Conservation (phyloP, 2,329 filamentous ascomycete genomes). For the Neoscytalidium dimidiatum region DNA sequence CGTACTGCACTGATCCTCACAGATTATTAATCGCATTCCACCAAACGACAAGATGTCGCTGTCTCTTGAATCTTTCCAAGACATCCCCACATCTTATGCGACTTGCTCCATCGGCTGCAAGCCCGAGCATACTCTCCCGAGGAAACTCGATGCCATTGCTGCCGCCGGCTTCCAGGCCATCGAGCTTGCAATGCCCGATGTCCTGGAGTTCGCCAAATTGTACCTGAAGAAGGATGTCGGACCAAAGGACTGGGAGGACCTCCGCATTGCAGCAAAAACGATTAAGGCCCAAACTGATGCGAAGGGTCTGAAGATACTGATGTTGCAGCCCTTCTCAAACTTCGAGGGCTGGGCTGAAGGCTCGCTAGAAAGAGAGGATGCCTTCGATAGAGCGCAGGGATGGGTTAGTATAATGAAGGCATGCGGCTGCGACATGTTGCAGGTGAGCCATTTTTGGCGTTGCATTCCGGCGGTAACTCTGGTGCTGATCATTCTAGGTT, state of each 20-base stretch:
- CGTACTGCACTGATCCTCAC: not conserved
- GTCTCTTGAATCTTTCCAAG: constrained; percentile 36
- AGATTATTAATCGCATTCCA: too few species aligned
- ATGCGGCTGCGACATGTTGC: constrained; percentile 68
- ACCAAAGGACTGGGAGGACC: constrained; percentile 60
- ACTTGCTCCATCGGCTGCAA: constrained; percentile 57
- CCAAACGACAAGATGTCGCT: constrained; percentile 31
- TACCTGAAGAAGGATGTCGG: constrained; percentile 54
- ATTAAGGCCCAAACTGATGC: constrained; percentile 58
- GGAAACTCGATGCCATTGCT: constrained; percentile 65
- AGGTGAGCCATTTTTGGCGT: constrained; percentile 50
- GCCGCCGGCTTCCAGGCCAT: constrained; percentile 67
- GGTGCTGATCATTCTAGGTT: constrained; percentile 40
- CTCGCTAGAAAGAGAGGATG: constrained; percentile 60
- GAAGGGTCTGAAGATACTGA: constrained; percentile 62
- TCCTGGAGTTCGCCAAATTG: constrained; percentile 62
- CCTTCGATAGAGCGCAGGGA: constrained; percentile 62
- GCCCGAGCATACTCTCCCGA: constrained; percentile 54
- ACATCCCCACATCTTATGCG: constrained; percentile 56
- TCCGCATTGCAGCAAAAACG: constrained; percentile 57
- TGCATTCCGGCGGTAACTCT: not conserved
- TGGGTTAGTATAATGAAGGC: constrained; percentile 75
- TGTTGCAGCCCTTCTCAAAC: constrained; percentile 75
- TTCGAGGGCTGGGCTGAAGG: constrained; percentile 72
- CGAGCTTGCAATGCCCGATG: constrained; percentile 74